A percentile compares a stretch with the other conserved stretches of the same genome.
These are phyloP conservation scores for Gautieria morchelliformis DNA, from an alignment of 768 basidiomycete species.

Conservation along the genomic window DNA sequence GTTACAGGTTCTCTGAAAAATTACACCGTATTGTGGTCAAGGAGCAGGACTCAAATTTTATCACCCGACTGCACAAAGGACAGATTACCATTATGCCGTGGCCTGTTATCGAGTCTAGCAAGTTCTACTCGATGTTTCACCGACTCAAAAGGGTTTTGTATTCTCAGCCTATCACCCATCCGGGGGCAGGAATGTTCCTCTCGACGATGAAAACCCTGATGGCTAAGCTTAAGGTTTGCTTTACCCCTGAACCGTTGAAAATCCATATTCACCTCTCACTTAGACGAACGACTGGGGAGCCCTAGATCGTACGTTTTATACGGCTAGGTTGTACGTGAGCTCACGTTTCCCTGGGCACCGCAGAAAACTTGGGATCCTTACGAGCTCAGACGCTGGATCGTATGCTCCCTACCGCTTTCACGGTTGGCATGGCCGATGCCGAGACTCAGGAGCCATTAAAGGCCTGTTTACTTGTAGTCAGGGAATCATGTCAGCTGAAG, in stretches of 20 bases:
- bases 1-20: conserved; percentile 41
- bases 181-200: conserved; percentile 43
- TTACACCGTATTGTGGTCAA: conserved; percentile 54
- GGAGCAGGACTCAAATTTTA: conserved; percentile 54
- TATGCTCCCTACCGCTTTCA: not conserved
- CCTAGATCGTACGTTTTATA: conserved; percentile 39
- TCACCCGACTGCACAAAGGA: conserved; percentile 48
- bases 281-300: conserved; percentile 60
- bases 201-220: conserved; percentile 51
- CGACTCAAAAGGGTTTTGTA: conserved; percentile 38
- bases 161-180: conserved; percentile 38
- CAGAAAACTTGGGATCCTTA: not conserved
- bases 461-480: not conserved
- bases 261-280: not conserved
- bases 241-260: not conserved
- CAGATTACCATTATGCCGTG: conserved; percentile 51
- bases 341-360: not conserved
- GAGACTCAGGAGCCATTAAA: not conserved
- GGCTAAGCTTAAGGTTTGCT: conserved; percentile 52
- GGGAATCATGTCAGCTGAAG: not conserved
- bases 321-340: not conserved
- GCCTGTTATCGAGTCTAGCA: conserved; percentile 55
- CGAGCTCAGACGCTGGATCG: not conserved
- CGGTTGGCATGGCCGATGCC: not conserved
- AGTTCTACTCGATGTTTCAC: conserved; percentile 50